Conservation (phyloP, 2,329 filamentous ascomycete genomes). For the Penicillium corylophilum region DNA sequence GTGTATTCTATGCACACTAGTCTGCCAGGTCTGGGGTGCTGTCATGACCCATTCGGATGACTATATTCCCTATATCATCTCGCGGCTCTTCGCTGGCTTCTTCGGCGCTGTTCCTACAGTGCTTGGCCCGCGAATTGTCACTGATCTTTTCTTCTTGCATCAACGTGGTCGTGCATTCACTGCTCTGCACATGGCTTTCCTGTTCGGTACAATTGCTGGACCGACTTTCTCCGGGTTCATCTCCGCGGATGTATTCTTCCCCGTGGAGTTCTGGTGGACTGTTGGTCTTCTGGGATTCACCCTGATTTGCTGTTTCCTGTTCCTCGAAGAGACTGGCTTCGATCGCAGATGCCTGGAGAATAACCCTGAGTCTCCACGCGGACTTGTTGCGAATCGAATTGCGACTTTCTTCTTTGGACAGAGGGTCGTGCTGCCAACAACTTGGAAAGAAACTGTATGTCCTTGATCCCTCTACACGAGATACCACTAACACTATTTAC, state of each 20-base stretch:
- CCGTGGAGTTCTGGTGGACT: constrained; percentile 47
- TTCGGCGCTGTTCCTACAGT: constrained; percentile 41
- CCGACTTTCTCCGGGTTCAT: constrained; percentile 45
- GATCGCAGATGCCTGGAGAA: constrained; percentile 23
- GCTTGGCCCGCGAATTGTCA: constrained; percentile 42
- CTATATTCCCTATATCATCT: constrained; percentile 40
- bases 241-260: constrained; percentile 36
- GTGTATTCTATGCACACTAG: constrained; percentile 36
- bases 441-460: constrained; percentile 25
- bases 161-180: constrained; percentile 44
- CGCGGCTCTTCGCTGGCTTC: constrained; percentile 42
- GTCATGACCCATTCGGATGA: constrained; percentile 36
- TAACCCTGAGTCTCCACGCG: constrained; percentile 17
- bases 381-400: constrained; percentile 22
- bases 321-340: constrained; percentile 44
- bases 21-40: constrained; percentile 40
- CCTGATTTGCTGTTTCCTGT: constrained; percentile 36
- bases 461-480: background rate
- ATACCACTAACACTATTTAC: background rate
- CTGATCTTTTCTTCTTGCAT: constrained; percentile 47
- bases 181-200: constrained; percentile 35
- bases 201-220: constrained; percentile 39
- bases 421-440: constrained; percentile 21
- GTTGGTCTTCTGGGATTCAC: constrained; percentile 38
- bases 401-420: constrained; percentile 31